A percentile compares a stretch with the other conserved stretches of the same genome.
Evolutionary conservation across 148 eudicot genomes (phyloP).

Genomic region (Rhododendron vialii): DNA sequence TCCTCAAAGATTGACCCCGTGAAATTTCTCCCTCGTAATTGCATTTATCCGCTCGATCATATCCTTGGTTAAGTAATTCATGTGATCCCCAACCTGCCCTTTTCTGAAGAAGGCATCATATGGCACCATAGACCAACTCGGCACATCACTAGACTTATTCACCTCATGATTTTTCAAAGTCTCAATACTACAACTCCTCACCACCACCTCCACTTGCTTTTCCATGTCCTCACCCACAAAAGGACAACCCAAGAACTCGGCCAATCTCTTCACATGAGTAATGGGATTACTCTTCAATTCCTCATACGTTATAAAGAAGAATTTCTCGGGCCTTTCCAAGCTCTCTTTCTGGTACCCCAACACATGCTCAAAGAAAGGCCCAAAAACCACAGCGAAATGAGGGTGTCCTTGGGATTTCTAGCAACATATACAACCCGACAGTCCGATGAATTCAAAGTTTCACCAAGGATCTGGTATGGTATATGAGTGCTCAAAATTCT

Average conservation of each 20-base stretch:
- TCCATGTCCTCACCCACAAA: neutral
- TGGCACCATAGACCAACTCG: neutral
- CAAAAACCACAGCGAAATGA: neutral
- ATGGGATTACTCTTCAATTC: neutral
- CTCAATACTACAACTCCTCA: neutral
- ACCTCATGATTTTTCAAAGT: neutral
- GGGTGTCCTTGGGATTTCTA: too few species aligned
- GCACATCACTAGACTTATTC: neutral
- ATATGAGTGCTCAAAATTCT: constrained; percentile 25
- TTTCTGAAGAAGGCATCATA: neutral
- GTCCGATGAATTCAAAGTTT: constrained; percentile 9
- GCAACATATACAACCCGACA: neutral
- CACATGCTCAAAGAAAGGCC: constrained; percentile 30
- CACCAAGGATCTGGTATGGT: constrained; percentile 17
- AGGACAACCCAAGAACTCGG: neutral
- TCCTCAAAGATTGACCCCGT: neutral
- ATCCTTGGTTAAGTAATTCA: neutral
- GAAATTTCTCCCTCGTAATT: neutral
- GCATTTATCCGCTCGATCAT: neutral
- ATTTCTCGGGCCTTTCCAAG: constrained; percentile 13
- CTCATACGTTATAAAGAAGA: constrained; percentile 10
- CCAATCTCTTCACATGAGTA: neutral
- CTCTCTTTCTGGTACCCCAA: constrained; percentile 19
- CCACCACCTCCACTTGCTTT: neutral
- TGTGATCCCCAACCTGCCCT: neutral